Percentiles rank a stretch among this genome's conserved stretches.
Evolutionary conservation across 2,329 filamentous ascomycete species (phyloP).

Genomic region (Apiospora marii): DNA sequence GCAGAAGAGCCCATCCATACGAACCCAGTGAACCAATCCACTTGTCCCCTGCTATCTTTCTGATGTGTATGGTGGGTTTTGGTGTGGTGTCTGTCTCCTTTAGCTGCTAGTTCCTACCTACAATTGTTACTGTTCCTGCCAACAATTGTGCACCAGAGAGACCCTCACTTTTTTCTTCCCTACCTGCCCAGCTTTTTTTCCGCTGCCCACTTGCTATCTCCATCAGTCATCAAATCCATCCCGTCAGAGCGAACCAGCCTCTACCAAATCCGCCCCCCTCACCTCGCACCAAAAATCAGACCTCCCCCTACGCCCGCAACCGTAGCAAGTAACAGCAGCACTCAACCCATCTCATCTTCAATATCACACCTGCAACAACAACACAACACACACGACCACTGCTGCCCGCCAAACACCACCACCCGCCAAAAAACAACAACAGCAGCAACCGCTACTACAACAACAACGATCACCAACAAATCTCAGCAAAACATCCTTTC

Average conservation of each 20-base stretch:
- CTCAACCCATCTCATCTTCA: constrained; percentile 19
- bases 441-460: not conserved
- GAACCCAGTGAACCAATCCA: constrained; percentile 1
- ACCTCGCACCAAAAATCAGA: constrained; percentile 20
- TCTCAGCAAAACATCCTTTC: constrained; percentile 14
- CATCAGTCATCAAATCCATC: constrained; percentile 20
- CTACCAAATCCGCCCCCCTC: constrained; percentile 3
- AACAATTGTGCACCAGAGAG: constrained; percentile 12
- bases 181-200: not conserved
- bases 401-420: not conserved
- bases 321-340: constrained; percentile 14
- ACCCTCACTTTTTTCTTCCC: constrained; percentile 12
- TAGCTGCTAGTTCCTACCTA: constrained; percentile 16
- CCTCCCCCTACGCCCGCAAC: constrained; percentile 9
- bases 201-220: constrained; percentile 7
- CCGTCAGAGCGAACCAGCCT: constrained; percentile 15
- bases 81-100: not conserved
- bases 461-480: constrained; percentile 16
- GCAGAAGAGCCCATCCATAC: not conserved
- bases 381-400: not conserved
- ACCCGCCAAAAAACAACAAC: not conserved
- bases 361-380: not conserved
- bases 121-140: constrained; percentile 19
- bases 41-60: constrained; percentile 17
- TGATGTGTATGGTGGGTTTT: constrained; percentile 20